These are phyloP conservation scores for Glomus cerebriforme DNA, from an alignment of 192 early-diverging fungal genomes.

Conservation along the genomic window DNA sequence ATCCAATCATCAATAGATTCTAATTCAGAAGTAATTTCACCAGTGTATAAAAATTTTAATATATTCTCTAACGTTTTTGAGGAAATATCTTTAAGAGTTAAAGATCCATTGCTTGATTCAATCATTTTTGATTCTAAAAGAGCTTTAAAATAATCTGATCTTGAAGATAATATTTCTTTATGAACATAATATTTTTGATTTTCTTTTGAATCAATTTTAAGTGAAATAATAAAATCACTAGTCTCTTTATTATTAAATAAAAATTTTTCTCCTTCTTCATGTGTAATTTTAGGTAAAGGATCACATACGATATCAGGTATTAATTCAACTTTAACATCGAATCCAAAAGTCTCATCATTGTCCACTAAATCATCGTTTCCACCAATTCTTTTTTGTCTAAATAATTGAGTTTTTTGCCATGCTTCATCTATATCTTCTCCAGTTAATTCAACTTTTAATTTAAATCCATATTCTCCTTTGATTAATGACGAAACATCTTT, in stretches of 20 bases:
- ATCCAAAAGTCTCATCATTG: background rate
- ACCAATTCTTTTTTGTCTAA: background rate
- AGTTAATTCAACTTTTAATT: background rate
- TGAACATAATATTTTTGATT: conserved; percentile 3
- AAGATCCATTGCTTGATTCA: background rate
- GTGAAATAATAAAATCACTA: conserved; percentile 13
- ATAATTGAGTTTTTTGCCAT: conserved; percentile 6
- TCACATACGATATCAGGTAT: background rate
- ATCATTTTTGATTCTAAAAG: conserved; percentile 16
- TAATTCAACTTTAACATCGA: conserved; percentile 6
- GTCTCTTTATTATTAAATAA: background rate
- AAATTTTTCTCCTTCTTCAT: background rate
- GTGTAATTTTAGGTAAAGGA: background rate
- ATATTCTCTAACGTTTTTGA: background rate
- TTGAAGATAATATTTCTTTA: background rate
- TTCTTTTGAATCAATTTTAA: background rate
- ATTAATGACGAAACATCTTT: background rate
- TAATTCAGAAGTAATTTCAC: background rate
- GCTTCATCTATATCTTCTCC: background rate
- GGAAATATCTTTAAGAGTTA: background rate
- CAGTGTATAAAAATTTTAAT: background rate
- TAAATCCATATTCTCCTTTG: conserved; percentile 6
- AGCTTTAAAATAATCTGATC: conserved; percentile 3
- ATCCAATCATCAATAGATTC: background rate
- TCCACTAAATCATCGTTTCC: background rate